Conservation (phyloP, 306 rosid species). For the Lagenaria siceraria region DNA sequence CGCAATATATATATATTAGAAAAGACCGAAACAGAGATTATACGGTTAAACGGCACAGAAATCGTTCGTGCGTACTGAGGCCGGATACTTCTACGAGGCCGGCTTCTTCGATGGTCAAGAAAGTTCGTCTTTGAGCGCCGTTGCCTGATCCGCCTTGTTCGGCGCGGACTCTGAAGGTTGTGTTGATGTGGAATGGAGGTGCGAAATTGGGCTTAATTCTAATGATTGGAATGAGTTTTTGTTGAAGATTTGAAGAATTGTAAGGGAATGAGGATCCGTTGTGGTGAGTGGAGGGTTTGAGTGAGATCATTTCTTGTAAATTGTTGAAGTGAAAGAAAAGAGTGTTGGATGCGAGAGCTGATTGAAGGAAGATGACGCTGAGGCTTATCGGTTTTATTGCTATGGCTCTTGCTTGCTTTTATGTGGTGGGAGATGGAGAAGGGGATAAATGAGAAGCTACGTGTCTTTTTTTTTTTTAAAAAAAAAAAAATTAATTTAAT, state of each 20-base stretch:
- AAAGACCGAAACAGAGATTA: not conserved
- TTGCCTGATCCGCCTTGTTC: constrained; percentile 14
- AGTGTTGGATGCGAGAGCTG: not conserved
- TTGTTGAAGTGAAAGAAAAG: not conserved
- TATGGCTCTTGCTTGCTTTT: not conserved
- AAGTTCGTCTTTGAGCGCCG: constrained; percentile 28
- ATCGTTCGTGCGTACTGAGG: constrained; percentile 65
- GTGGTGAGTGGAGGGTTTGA: constrained; percentile 20
- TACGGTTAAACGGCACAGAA: constrained; percentile 87
- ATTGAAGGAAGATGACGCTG: not conserved
- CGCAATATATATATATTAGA: too few relatives aligned
- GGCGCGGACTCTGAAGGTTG: not conserved
- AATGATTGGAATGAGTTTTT: not conserved
- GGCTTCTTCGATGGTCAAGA: constrained; percentile 72
- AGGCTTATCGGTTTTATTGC: not conserved
- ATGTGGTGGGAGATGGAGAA: not conserved
- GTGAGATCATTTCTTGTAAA: constrained; percentile 23
- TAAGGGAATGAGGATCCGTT: constrained; percentile 18
- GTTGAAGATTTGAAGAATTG: constrained; percentile 17
- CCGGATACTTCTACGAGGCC: constrained; percentile 88
- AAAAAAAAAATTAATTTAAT: too few relatives aligned
- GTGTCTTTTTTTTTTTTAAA: too few relatives aligned
- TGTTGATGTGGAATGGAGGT: not conserved
- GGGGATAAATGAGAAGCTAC: not conserved
- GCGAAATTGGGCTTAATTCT: not conserved